Evolutionary conservation across 768 basidiomycete genomes (phyloP).

Genomic region (Boletus huronensis): DNA sequence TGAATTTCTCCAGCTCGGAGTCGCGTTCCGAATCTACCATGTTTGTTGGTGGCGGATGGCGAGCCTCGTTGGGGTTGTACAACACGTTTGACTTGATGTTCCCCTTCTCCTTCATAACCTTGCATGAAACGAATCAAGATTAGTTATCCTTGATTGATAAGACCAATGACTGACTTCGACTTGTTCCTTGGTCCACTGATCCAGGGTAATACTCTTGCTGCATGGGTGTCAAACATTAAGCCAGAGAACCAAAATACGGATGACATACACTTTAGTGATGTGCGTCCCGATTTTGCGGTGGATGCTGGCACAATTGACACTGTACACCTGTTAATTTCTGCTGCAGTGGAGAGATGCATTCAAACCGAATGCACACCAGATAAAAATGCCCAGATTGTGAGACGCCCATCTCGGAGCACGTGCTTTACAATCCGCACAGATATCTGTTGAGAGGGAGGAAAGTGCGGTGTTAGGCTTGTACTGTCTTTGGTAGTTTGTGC

Average conservation of each 20-base stretch:
- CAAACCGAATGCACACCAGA: constrained; percentile 55
- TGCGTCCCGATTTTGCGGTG: constrained; percentile 96
- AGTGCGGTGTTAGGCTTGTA: constrained; percentile 2
- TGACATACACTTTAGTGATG: constrained; percentile 82
- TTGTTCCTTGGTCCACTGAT: constrained; percentile 86
- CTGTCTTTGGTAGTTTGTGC: background rate
- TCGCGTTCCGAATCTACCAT: constrained; percentile 78
- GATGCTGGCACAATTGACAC: constrained; percentile 84
- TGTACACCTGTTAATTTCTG: constrained; percentile 29
- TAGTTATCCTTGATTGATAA: constrained; percentile 6
- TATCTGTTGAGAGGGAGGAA: constrained; percentile 45
- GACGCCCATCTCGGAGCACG: constrained; percentile 87
- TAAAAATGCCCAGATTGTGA: constrained; percentile 83
- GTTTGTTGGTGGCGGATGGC: constrained; percentile 79
- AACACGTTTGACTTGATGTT: constrained; percentile 76
- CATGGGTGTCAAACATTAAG: constrained; percentile 4
- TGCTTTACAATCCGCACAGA: constrained; percentile 91
- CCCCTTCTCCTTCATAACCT: constrained; percentile 80
- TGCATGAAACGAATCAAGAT: constrained; percentile 14
- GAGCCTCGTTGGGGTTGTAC: constrained; percentile 80
- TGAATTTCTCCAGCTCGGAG: constrained; percentile 87
- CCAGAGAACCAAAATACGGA: background rate
- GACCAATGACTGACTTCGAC: constrained; percentile 57
- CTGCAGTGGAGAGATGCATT: background rate
- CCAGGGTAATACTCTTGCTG: constrained; percentile 88